phyloP scores from a whole-genome alignment of 2,329 filamentous ascomycete species.

The Alternaria postmessia region DNA sequence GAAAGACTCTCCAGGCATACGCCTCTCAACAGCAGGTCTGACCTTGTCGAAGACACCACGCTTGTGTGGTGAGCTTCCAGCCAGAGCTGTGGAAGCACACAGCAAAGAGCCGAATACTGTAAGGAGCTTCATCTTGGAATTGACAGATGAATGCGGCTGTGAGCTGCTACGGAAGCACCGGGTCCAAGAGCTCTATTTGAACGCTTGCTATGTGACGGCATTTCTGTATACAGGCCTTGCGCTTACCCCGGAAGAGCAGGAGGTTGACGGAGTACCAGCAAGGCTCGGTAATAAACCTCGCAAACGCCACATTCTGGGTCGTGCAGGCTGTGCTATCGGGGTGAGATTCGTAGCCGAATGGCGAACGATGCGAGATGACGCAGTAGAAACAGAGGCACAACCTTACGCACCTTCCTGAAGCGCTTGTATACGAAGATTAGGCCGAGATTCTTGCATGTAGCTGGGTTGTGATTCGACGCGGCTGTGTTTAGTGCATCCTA shows the following conservation, averaged over 20 bases:
- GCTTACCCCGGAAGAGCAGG: constrained; percentile 32
- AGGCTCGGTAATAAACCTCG: constrained; percentile 4
- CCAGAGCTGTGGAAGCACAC: constrained; percentile 42
- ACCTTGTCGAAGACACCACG: constrained; percentile 38
- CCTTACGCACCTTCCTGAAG: constrained; percentile 27
- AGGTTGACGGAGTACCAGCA: constrained; percentile 4
- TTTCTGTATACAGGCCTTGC: constrained; percentile 14
- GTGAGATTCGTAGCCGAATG: constrained; percentile 5
- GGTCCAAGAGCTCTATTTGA: constrained; percentile 28
- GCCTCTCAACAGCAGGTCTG: constrained; percentile 40
- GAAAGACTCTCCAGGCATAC: constrained; percentile 37
- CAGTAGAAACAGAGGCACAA: constrained; percentile 1
- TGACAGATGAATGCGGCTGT: constrained; percentile 16
- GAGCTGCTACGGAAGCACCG: background rate
- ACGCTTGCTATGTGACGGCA: constrained; percentile 20
- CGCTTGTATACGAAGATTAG: constrained; percentile 5
- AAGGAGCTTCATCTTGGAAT: constrained; percentile 44
- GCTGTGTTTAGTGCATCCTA: constrained; percentile 5
- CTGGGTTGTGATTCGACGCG: constrained; percentile 12
- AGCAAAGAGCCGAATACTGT: constrained; percentile 37
- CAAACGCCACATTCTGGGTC: constrained; percentile 5
- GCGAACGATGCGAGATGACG: constrained; percentile 17
- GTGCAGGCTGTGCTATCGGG: constrained; percentile 9
- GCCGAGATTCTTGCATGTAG: background rate
- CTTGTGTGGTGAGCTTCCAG: constrained; percentile 38